Base-by-base conservation (phyloP, 2,329 filamentous ascomycete species). In the Aspergillus sp. region DNA sequence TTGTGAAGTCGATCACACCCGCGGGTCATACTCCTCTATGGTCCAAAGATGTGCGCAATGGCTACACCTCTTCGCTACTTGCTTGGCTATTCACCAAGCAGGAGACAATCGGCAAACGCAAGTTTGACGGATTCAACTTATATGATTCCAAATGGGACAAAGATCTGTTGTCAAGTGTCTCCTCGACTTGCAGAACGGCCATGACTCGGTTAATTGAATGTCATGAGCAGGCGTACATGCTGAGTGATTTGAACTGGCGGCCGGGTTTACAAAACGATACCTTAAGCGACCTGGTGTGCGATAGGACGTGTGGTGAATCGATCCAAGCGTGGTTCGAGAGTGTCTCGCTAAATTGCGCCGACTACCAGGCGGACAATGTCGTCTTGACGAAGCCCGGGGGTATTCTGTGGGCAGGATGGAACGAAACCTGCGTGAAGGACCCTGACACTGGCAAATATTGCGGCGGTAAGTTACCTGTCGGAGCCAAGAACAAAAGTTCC, bases 261-360 rank as follows among this genome's bases (percentile, higher is more conserved):
- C n/a, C 7, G 6, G 42, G 42, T 20, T 3, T 46, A 20, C 1
- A 46, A 1, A 46, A 46, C 18, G 18, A 46, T 20, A 29, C 26
- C 49, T 26, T 65, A 2, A 64, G 60, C 2, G 58, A 65, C 32
- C 46, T 36, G 3, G 50, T 67, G 10, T 65, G 65, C 49, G 58
- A 59, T 47, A 36, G 9, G 12, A 56, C 51, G 4, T 65, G 62
- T n/a, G 54, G 53, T 3, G 18, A 51, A 18, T 56, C 52, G 16
- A 18, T 66, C 10, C 22, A 42, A 18, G 31, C 24, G 6, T 63
- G 60, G 62, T 60, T 61, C 52, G n/a, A 54, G 2, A 39, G 32
- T n/a, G 62, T 63, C 6, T 16, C 52, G 3, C 12, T 20, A 2
- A 32, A 50, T 2, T 66, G 64, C 36, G 52, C 32, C 32, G 56